Conservation (phyloP, 2,329 filamentous ascomycete species). For the Colletotrichum acutatum region DNA sequence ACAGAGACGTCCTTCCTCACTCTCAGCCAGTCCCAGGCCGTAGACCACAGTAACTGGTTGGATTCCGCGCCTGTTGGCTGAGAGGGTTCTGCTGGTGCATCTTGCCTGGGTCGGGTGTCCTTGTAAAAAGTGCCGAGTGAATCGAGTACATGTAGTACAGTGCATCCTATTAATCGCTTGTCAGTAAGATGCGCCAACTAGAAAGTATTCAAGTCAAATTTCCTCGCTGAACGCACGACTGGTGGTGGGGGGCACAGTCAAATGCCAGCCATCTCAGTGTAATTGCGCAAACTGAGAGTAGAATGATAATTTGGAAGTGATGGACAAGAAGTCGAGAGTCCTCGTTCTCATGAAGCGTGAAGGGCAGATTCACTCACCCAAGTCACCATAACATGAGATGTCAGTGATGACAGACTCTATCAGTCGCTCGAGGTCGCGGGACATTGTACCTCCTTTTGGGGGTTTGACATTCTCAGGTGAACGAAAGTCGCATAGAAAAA, state of each 20-base stretch:
- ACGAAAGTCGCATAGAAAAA: not conserved
- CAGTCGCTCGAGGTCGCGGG: conserved; percentile 35
- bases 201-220: not conserved
- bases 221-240: not conserved
- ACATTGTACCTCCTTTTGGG: conserved; percentile 14
- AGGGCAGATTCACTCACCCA: conserved; percentile 26
- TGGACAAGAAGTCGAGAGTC: too few relatives aligned
- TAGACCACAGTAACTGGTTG: conserved; percentile 29
- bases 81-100: not conserved
- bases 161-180: conserved; percentile 25
- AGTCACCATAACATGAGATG: conserved; percentile 36
- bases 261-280: not conserved
- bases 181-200: conserved; percentile 13
- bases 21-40: conserved; percentile 40
- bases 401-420: conserved; percentile 36
- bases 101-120: not conserved
- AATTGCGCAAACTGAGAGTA: not conserved
- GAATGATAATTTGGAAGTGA: not conserved
- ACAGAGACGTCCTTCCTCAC: conserved; percentile 39
- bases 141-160: conserved; percentile 31
- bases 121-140: conserved; percentile 28
- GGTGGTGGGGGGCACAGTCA: not conserved
- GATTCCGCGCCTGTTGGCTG: not conserved
- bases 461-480: conserved; percentile 20
- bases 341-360: not conserved